These are phyloP conservation scores for Metarhizium humberi DNA, from an alignment of 2,329 filamentous ascomycete genomes.

Conservation along the genomic window DNA sequence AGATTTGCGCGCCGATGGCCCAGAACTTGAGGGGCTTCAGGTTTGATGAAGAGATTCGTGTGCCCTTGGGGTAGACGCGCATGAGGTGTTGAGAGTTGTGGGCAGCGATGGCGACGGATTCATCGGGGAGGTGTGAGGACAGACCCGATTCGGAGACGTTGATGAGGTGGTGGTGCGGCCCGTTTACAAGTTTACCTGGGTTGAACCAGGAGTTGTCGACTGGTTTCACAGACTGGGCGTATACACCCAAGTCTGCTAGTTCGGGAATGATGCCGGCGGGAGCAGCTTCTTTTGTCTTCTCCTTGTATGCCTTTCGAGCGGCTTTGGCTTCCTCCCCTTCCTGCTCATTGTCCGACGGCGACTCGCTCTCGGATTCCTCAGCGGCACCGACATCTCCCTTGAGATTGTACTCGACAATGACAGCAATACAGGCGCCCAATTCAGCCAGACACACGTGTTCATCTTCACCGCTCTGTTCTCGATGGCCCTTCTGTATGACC, in stretches of 20 bases:
- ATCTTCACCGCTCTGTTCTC: conserved; percentile 40
- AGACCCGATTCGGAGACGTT: conserved; percentile 59
- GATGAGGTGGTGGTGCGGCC: conserved; percentile 56
- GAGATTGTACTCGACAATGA: conserved; percentile 61
- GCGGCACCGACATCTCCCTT: conserved; percentile 27
- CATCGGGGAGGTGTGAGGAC: conserved; percentile 37
- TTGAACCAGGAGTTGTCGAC: conserved; percentile 57
- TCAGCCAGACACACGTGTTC: conserved; percentile 50
- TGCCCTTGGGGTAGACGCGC: conserved; percentile 61
- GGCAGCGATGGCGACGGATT: conserved; percentile 35
- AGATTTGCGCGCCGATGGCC: conserved; percentile 59
- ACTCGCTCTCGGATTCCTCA: conserved; percentile 20
- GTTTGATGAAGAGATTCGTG: conserved; percentile 57
- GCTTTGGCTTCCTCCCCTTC: conserved; percentile 33
- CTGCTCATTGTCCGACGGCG: conserved; percentile 23
- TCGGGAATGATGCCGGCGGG: conserved; percentile 50
- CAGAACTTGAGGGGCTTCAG: conserved; percentile 55
- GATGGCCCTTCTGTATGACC: conserved; percentile 45
- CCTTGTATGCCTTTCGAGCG: conserved; percentile 43
- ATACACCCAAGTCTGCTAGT: conserved; percentile 56
- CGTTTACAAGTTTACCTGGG: conserved; percentile 37
- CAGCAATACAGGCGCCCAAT: conserved; percentile 51
- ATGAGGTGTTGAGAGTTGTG: conserved; percentile 61
- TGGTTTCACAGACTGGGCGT: conserved; percentile 62
- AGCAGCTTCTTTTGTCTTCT: conserved; percentile 42